phyloP scores from a whole-genome alignment of 1,284 basidiomycete genomes.

The Irpex sp. region DNA sequence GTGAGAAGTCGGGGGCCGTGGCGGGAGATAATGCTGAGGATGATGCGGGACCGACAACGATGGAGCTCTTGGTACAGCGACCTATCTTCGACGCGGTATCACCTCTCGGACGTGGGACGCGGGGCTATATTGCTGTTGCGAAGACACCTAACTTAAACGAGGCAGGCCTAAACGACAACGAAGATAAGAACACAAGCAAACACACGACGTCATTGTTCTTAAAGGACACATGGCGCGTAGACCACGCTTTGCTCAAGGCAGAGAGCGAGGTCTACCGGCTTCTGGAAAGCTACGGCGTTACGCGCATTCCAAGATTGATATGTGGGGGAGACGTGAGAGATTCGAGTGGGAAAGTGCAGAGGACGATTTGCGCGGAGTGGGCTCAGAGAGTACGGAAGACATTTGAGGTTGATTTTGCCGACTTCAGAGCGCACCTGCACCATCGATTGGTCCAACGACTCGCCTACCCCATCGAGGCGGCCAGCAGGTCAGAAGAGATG shows the following conservation, averaged over 20 bases:
- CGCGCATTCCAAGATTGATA: neutral
- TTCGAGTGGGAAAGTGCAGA: neutral
- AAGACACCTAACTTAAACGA: neutral
- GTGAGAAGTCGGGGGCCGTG: neutral
- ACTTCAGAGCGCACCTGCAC: neutral
- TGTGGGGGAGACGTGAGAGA: conserved; percentile 5
- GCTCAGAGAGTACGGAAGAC: neutral
- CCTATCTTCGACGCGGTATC: neutral
- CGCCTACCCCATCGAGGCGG: conserved; percentile 1
- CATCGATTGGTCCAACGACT: conserved; percentile 4
- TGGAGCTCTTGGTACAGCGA: conserved; percentile 1
- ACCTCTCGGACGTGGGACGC: neutral
- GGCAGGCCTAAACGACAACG: no score
- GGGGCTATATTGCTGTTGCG: conserved; percentile 2
- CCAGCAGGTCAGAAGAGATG: neutral
- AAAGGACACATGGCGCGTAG: conserved; percentile 6
- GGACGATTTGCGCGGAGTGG: neutral
- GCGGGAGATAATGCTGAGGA: neutral
- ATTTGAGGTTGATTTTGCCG: neutral
- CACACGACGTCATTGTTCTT: conserved; percentile 1
- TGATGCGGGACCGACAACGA: neutral
- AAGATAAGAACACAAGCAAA: neutral
- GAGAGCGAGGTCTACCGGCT: neutral
- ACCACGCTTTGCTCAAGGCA: neutral
- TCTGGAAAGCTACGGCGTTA: neutral